Conservation (phyloP, 257 asterid genomes). For the Solanum gracilifrons region DNA sequence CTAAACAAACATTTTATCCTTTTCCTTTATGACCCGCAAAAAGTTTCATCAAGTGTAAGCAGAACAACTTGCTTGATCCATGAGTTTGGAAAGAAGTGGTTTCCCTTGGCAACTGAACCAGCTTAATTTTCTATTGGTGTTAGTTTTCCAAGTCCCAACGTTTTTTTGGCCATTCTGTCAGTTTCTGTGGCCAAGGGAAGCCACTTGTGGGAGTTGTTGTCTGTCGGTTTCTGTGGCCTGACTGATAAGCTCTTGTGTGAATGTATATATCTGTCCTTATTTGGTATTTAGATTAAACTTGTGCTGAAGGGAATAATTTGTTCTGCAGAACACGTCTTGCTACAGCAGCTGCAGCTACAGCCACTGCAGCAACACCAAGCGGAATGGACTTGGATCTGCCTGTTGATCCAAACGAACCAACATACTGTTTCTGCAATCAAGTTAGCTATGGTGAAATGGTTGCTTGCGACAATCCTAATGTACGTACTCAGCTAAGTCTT, state of each 20-base stretch:
- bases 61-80: neutral
- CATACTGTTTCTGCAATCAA: constrained; percentile 95
- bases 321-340: constrained; percentile 70
- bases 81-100: neutral
- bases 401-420: constrained; percentile 96
- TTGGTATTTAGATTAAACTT: neutral
- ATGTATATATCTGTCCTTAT: neutral
- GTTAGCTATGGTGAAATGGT: constrained; percentile 99
- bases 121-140: neutral
- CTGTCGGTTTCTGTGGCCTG: neutral
- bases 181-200: neutral
- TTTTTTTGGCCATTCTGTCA: neutral
- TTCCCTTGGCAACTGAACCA: neutral
- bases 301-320: neutral
- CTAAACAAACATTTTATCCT: neutral
- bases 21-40: neutral
- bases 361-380: constrained; percentile 37
- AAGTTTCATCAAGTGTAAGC: neutral
- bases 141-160: neutral
- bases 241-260: neutral
- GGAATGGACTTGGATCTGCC: constrained; percentile 87
- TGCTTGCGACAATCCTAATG: constrained; percentile 92
- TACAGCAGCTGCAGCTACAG: constrained; percentile 33
- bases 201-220: neutral
- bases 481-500: constrained; percentile 15